These are phyloP conservation scores for Pleurotus pulmonarius DNA, from an alignment of 768 basidiomycete species.

Conservation along the genomic window DNA sequence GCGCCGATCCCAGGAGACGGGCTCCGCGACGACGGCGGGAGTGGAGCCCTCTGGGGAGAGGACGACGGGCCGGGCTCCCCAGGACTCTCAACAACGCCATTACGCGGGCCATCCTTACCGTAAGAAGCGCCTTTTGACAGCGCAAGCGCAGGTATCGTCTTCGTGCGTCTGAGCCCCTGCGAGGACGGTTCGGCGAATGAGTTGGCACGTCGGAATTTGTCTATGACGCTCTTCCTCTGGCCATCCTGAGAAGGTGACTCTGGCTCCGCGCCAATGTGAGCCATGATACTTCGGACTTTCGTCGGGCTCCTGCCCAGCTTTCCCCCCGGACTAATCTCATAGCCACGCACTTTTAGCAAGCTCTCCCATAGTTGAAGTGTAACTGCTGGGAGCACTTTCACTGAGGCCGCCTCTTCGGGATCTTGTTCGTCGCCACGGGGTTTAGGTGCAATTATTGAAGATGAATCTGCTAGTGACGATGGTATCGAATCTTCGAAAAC, in stretches of 20 bases:
- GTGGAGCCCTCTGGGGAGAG: constrained; percentile 1
- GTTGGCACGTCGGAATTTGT: constrained; percentile 57
- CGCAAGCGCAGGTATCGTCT: constrained; percentile 21
- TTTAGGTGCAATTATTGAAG: constrained; percentile 13
- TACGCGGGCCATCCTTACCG: background rate
- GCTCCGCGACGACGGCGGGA: constrained; percentile 2
- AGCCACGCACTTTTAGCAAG: constrained; percentile 65
- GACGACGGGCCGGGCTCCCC: constrained; percentile 13
- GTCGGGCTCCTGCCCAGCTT: constrained; percentile 61
- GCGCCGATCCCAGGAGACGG: background rate
- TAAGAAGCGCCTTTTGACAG: background rate
- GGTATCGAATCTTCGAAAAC: background rate
- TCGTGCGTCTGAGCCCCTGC: constrained; percentile 36
- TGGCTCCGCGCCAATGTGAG: constrained; percentile 6
- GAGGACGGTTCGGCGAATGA: constrained; percentile 47
- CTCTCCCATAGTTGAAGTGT: constrained; percentile 70
- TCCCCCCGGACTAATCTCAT: constrained; percentile 50
- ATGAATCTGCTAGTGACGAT: constrained; percentile 8
- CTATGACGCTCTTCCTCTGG: constrained; percentile 41
- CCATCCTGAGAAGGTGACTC: constrained; percentile 1
- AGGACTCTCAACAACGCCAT: background rate
- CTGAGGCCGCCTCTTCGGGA: constrained; percentile 53
- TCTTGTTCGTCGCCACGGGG: constrained; percentile 22
- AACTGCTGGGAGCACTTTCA: constrained; percentile 50
- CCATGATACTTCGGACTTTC: constrained; percentile 25